phyloP scores from a whole-genome alignment of 345 rosid genomes.

The Cardamine resedifolia region DNA sequence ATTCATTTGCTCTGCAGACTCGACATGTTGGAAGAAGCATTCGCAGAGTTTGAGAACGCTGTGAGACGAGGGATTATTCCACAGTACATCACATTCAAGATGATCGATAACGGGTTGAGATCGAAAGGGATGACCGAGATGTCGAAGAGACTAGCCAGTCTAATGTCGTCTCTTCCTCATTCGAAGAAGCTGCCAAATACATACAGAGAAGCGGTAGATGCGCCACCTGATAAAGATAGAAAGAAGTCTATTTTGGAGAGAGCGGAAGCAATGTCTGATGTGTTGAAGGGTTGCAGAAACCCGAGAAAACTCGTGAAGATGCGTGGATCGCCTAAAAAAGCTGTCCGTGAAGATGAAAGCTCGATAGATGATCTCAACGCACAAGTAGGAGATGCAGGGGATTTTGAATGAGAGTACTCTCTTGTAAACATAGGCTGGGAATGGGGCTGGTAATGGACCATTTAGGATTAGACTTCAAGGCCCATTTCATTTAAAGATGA shows the following conservation, averaged over 20 bases:
- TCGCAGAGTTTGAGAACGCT: slow-evolving; percentile 62
- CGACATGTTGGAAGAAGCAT: slow-evolving; percentile 70
- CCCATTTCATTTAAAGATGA: neutral
- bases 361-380: slow-evolving; percentile 33
- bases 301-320: slow-evolving; percentile 56
- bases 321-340: slow-evolving; percentile 42
- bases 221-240: slow-evolving; percentile 42
- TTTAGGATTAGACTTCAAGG: neutral
- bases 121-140: slow-evolving; percentile 55
- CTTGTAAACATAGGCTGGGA: neutral
- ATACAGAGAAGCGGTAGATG: slow-evolving; percentile 36
- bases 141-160: slow-evolving; percentile 48
- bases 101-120: slow-evolving; percentile 59
- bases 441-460: slow-evolving; percentile 6
- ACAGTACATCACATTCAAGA: slow-evolving; percentile 68
- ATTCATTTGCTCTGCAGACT: slow-evolving; percentile 64
- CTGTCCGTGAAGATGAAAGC: slow-evolving; percentile 32
- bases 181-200: slow-evolving; percentile 62
- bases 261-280: slow-evolving; percentile 80
- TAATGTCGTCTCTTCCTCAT: slow-evolving; percentile 70
- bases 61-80: slow-evolving; percentile 72
- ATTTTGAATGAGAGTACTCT: neutral
- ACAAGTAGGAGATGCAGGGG: slow-evolving; percentile 20
- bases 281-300: slow-evolving; percentile 63
- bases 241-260: slow-evolving; percentile 56